Conservation (phyloP, 1,284 basidiomycete genomes). For the Athelia psychrophila region DNA sequence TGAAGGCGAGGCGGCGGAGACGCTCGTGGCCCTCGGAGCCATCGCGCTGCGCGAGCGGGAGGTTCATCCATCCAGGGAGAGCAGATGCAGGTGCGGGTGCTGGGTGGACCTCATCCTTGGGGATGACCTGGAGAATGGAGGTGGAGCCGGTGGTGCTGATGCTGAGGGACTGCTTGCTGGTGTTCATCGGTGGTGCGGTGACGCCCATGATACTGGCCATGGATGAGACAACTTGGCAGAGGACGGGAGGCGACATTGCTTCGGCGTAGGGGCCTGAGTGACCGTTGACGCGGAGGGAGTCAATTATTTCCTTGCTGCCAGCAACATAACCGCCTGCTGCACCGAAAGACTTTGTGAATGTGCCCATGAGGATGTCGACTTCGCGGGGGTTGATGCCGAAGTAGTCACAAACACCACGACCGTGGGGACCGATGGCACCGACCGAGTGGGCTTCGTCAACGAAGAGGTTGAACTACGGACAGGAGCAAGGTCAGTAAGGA, state of each 20-base stretch:
- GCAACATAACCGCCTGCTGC: constrained; percentile 96
- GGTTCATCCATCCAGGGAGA: constrained; percentile 70
- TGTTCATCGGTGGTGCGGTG: constrained; percentile 38
- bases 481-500: constrained; percentile 9
- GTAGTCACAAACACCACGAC: constrained; percentile 95
- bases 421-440: constrained; percentile 91
- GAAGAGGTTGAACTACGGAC: constrained; percentile 90
- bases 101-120: constrained; percentile 42
- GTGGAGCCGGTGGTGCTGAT: constrained; percentile 28
- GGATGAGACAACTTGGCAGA: constrained; percentile 89
- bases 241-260: constrained; percentile 86
- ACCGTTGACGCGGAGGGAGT: constrained; percentile 79
- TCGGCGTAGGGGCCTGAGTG: constrained; percentile 91
- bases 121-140: constrained; percentile 21
- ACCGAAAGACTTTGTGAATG: constrained; percentile 98
- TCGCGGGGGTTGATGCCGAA: constrained; percentile 82
- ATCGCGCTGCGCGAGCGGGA: constrained; percentile 69
- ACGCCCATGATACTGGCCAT: constrained; percentile 98
- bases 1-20: constrained; percentile 90
- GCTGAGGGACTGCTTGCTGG: constrained; percentile 10
- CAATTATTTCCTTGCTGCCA: constrained; percentile 78
- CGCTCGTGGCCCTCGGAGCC: constrained; percentile 84
- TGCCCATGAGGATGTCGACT: constrained; percentile 97
- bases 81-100: constrained; percentile 64
- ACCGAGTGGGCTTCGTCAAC: constrained; percentile 98